Percentiles rank a stretch among this genome's conserved stretches.
These are phyloP conservation scores for Fraxinus americana DNA, from an alignment of 257 asterid species.

Conservation along the genomic window DNA sequence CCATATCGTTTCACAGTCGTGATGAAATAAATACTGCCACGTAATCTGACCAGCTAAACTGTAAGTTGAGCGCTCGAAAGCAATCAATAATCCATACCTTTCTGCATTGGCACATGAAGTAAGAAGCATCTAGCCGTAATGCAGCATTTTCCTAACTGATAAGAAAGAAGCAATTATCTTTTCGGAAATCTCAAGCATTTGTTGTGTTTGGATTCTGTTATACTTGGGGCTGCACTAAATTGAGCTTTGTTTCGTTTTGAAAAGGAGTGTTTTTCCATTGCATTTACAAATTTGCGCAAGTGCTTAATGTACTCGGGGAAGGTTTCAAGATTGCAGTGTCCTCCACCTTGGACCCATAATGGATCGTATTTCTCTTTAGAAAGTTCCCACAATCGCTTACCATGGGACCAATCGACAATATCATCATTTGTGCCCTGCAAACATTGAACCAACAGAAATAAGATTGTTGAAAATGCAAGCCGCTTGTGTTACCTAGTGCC, in stretches of 20 bases:
- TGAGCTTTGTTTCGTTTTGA: conserved; percentile 53
- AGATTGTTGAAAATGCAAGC: background rate
- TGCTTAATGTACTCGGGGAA: conserved; percentile 91
- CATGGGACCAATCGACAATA: conserved; percentile 90
- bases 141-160: conserved; percentile 6
- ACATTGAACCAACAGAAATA: conserved; percentile 18
- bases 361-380: conserved; percentile 95
- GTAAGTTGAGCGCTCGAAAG: conserved; percentile 3
- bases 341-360: conserved; percentile 93
- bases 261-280: conserved; percentile 90
- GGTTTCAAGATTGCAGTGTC: conserved; percentile 96
- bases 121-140: too few species aligned
- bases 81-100: conserved; percentile 14
- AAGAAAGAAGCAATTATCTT: conserved; percentile 37
- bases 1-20: too few species aligned
- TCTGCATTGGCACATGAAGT: conserved; percentile 10
- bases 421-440: conserved; percentile 90
- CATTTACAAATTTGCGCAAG: conserved; percentile 73
- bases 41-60: conserved; percentile 4
- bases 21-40: background rate
- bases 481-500: background rate
- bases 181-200: conserved; percentile 78
- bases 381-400: conserved; percentile 98
- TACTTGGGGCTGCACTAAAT: conserved; percentile 33
- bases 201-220: conserved; percentile 63